Evolutionary conservation across 352 stramenopile genomes (phyloP).

Genomic region (Pythium rhizo-oryzae): DNA sequence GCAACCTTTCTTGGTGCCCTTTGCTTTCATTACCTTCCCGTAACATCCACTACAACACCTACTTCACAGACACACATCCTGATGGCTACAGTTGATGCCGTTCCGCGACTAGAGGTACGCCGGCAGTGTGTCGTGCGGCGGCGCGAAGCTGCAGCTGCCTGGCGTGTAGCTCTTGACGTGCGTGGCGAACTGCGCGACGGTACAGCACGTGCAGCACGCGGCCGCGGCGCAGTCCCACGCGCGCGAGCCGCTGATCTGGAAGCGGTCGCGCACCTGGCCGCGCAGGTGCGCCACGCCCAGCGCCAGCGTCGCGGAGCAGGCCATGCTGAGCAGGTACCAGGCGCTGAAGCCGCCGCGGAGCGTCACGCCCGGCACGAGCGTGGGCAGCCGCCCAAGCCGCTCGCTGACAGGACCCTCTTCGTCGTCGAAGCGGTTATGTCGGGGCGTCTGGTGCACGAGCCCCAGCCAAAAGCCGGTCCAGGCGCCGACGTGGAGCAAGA

Average conservation of each 20-base stretch:
- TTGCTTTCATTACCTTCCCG: neutral
- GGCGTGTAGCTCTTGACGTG: too few relatives aligned
- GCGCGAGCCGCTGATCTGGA: slow-evolving; percentile 54
- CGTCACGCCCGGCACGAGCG: too few relatives aligned
- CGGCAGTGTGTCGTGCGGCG: slow-evolving; percentile 50
- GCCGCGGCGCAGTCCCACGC: slow-evolving; percentile 37
- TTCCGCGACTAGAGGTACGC: too few relatives aligned
- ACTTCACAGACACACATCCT: too few relatives aligned
- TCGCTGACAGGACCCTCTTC: too few relatives aligned
- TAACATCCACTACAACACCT: too few relatives aligned
- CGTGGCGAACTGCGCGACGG: slow-evolving; percentile 62
- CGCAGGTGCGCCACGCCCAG: slow-evolving; percentile 43
- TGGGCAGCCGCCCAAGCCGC: too few relatives aligned
- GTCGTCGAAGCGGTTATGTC: too few relatives aligned
- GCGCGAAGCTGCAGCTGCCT: slow-evolving; percentile 51
- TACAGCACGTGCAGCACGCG: slow-evolving; percentile 51
- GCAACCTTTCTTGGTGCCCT: slow-evolving; percentile 6
- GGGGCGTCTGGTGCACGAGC: too few relatives aligned
- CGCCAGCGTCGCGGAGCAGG: slow-evolving; percentile 28
- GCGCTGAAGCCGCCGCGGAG: slow-evolving; percentile 19
- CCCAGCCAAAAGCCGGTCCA: slow-evolving; percentile 18
- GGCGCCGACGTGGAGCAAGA: slow-evolving; percentile 16
- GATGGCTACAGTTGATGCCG: neutral
- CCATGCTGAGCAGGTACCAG: slow-evolving; percentile 28
- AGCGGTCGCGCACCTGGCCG: slow-evolving; percentile 39